Percentiles rank a stretch among this genome's conserved stretches.
These are phyloP conservation scores for Arthromyces matolae DNA, from an alignment of 768 basidiomycete genomes.

Conservation along the genomic window DNA sequence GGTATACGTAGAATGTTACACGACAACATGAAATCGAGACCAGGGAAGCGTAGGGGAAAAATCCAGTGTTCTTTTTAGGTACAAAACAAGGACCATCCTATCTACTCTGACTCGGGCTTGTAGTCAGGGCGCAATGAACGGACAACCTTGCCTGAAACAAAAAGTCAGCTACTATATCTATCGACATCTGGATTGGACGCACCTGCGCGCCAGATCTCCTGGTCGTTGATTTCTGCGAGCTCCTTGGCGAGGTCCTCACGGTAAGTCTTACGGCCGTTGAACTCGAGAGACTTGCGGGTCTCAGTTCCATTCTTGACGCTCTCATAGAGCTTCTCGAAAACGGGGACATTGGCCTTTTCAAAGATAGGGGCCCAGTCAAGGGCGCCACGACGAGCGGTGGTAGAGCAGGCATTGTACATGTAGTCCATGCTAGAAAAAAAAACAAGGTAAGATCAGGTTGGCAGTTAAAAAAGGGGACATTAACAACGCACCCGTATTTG, in stretches of 20 bases:
- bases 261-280: slow-evolving; percentile 90
- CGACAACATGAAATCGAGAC: too few relatives aligned
- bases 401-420: slow-evolving; percentile 99
- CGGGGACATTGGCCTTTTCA: slow-evolving; percentile 88
- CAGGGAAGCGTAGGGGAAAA: too few relatives aligned
- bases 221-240: slow-evolving; percentile 91
- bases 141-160: slow-evolving; percentile 74
- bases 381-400: slow-evolving; percentile 97
- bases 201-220: slow-evolving; percentile 98
- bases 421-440: slow-evolving; percentile 81
- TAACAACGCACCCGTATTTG: slow-evolving; percentile 71
- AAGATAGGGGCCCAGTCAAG: slow-evolving; percentile 99
- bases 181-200: too few relatives aligned
- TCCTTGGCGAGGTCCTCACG: slow-evolving; percentile 90
- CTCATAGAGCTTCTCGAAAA: slow-evolving; percentile 94
- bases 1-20: too few relatives aligned
- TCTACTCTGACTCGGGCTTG: slow-evolving; percentile 53
- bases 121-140: slow-evolving; percentile 84
- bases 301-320: slow-evolving; percentile 94
- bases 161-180: slow-evolving; percentile 1
- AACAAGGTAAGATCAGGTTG: neutral
- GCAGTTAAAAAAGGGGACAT: neutral
- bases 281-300: slow-evolving; percentile 95
- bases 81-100: neutral
- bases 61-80: neutral